Evolutionary conservation across 345 rosid genomes (phyloP).

Genomic region (Gossypium arboreum): DNA sequence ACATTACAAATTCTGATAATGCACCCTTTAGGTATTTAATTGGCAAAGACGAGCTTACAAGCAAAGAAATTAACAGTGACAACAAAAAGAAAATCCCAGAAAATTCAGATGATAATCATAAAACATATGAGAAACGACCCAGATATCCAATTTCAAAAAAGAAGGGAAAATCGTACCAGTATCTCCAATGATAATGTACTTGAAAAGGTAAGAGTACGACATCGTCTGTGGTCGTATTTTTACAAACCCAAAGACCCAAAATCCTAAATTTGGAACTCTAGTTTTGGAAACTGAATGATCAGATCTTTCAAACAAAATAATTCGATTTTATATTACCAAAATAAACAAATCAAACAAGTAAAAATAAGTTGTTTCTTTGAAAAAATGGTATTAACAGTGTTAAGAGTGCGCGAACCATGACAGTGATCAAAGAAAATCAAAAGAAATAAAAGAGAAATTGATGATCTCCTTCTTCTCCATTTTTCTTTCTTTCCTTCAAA

Average conservation of each 20-base stretch:
- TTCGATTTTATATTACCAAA: background rate
- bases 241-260: background rate
- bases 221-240: constrained; percentile 19
- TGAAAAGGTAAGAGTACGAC: constrained; percentile 77
- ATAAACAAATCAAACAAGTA: background rate
- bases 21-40: constrained; percentile 1
- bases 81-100: background rate
- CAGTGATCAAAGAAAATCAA: background rate
- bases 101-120: constrained; percentile 1
- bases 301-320: constrained; percentile 10
- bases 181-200: constrained; percentile 75
- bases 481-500: background rate
- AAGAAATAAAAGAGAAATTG: background rate
- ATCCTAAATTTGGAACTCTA: background rate
- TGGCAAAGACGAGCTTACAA: background rate
- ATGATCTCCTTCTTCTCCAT: background rate
- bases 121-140: background rate
- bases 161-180: constrained; percentile 37
- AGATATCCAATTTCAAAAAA: background rate
- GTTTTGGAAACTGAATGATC: background rate
- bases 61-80: background rate
- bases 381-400: background rate
- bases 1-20: background rate
- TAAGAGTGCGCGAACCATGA: background rate
- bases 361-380: background rate